Base-by-base conservation (phyloP, 768 basidiomycete species). In the Leccinellum albellum region DNA sequence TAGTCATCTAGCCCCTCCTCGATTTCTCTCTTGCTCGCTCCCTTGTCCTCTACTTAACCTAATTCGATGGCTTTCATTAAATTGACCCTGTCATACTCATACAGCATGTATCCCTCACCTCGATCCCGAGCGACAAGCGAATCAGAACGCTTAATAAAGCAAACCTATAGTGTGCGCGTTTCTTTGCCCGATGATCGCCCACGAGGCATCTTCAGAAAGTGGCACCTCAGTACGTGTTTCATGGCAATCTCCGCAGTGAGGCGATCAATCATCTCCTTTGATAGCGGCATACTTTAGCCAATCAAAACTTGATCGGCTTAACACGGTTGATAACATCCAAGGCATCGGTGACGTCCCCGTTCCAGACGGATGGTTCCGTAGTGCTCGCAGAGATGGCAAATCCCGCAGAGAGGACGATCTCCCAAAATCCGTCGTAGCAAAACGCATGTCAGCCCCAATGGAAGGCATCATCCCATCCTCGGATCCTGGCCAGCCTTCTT, bases 221-320 rank as follows among this genome's bases (percentile, higher is more conserved):
- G 80, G 80, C 80, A 81, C 62, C 71, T 81, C 48, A 81, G 80
- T 81, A 63, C 56, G 78, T 75, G 56, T 69, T 67, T 69, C 56
- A 66, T 63, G 61, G 61, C 63, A 63, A 70, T 72, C 68, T 64
- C 69, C 71, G 69, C 51, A 62, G 59, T 33, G 52, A 49, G 54
- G 13, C 50, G 31, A 47, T 50, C 55, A 53, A 64, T 55, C 50
- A 44, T 53, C 47, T 44, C 47, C 24, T 53, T 53, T 55, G 56
- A 33, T 66, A 92, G 90, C 90, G 58, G 89, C 90, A 48, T 92
- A 92, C 77, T 92, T 90, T 71, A 90, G 87, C 63, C 89, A 89
- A 65, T 83, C 83, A 65, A 87, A 81, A 55, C 75, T 91, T 57
- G 86, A 89, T 67, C 78, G 78, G 54, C 81, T 92, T 42, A 77